Evolutionary conservation across 495 filamentous ascomycete species (phyloP).

Genomic region (Cladorrhinum samala): DNA sequence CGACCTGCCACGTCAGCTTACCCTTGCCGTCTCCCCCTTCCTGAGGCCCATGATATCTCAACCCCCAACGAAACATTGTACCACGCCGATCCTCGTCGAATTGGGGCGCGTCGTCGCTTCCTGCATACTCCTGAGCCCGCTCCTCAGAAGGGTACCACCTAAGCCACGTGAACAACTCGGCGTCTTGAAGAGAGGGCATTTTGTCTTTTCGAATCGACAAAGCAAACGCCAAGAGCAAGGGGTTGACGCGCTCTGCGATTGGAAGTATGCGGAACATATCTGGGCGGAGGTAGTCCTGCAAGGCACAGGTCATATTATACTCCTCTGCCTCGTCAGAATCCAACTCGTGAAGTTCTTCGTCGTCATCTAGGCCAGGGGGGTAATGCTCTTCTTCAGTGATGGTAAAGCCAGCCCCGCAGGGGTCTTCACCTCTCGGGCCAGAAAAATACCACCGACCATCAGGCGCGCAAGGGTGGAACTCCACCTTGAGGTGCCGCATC

Average conservation of each 20-base stretch:
- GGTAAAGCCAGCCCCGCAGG: constrained; percentile 20
- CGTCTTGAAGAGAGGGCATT: too few relatives aligned
- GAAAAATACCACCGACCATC: constrained; percentile 28
- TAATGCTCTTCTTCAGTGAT: constrained; percentile 29
- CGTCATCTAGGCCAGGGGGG: constrained; percentile 20
- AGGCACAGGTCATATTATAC: not conserved
- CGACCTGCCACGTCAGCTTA: constrained; percentile 16
- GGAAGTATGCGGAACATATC: constrained; percentile 27
- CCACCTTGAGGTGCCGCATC: constrained; percentile 26
- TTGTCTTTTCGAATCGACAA: constrained; percentile 11
- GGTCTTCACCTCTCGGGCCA: constrained; percentile 24
- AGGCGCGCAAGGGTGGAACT: constrained; percentile 28
- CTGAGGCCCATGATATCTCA: constrained; percentile 9
- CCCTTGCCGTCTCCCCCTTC: constrained; percentile 6
- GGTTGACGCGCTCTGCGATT: constrained; percentile 19
- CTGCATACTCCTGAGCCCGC: constrained; percentile 9
- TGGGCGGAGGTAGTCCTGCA: constrained; percentile 9
- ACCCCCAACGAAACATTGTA: constrained; percentile 12
- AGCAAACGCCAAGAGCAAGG: constrained; percentile 20
- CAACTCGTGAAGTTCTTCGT: constrained; percentile 19
- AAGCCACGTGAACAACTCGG: too few relatives aligned
- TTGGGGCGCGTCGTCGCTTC: constrained; percentile 5
- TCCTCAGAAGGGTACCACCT: too few relatives aligned
- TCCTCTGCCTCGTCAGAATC: constrained; percentile 22
- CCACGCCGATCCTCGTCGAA: not conserved